A percentile compares a stretch with the other conserved stretches of the same genome.
Conservation (phyloP, 164 flowering plant species). For the Aristolochia californica region DNA sequence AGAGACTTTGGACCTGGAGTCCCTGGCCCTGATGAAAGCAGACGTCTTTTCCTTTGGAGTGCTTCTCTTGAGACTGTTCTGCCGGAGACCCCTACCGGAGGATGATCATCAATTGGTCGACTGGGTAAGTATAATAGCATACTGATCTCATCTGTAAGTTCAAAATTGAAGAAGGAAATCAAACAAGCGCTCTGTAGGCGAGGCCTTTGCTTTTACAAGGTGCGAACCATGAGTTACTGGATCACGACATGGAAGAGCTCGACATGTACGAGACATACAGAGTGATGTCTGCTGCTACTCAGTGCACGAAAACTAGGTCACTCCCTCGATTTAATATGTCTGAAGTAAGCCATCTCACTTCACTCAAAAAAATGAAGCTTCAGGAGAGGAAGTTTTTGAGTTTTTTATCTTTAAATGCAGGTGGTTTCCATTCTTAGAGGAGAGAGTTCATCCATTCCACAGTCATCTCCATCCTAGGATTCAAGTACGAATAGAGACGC, state of each 20-base stretch:
- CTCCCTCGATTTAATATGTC: conserved; percentile 18
- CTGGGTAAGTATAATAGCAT: conserved; percentile 17
- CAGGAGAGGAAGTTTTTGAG: not conserved
- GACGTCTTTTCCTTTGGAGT: conserved; percentile 31
- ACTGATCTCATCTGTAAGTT: too few species aligned
- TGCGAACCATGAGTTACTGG: conserved; percentile 24
- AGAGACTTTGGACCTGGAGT: conserved; percentile 4
- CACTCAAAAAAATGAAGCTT: too few species aligned
- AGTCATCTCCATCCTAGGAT: conserved; percentile 19
- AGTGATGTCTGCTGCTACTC: conserved; percentile 26
- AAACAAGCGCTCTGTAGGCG: conserved; percentile 28
- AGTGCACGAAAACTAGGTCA: conserved; percentile 18
- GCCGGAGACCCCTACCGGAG: conserved; percentile 16
- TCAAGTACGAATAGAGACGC: conserved; percentile 3
- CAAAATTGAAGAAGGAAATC: too few species aligned
- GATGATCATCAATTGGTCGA: conserved; percentile 19
- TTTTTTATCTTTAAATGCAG: conserved; percentile 8
- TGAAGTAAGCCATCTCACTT: conserved; percentile 16
- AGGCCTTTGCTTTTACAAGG: conserved; percentile 16
- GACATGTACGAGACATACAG: conserved; percentile 25
- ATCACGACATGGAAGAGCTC: conserved; percentile 14
- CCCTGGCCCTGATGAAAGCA: conserved; percentile 14
- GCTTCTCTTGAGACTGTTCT: conserved; percentile 29
- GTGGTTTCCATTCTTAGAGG: conserved; percentile 28
- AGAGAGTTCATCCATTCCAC: conserved; percentile 13